Evolutionary conservation across 352 stramenopile genomes (phyloP).

Genomic region (Peronospora farinosa): DNA sequence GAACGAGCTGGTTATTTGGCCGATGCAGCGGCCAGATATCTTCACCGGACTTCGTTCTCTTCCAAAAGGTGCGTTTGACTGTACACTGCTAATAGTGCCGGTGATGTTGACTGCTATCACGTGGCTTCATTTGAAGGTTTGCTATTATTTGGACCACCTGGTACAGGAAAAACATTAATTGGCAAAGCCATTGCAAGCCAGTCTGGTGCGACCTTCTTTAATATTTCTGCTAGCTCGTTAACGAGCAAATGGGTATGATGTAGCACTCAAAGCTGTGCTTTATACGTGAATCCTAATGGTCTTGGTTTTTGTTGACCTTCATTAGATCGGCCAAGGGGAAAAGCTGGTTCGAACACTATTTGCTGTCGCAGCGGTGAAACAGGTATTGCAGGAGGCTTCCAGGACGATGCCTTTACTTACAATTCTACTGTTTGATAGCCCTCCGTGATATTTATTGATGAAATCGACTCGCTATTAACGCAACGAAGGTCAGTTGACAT

Average conservation of each 20-base stretch:
- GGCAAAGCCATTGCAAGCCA: constrained; percentile 98
- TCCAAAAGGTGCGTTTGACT: constrained; percentile 64
- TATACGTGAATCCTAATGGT: neutral
- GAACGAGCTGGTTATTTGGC: constrained; percentile 97
- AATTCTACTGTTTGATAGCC: constrained; percentile 48
- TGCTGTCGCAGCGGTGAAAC: constrained; percentile 89
- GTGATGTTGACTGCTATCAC: neutral
- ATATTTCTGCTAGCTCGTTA: constrained; percentile 96
- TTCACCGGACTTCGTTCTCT: constrained; percentile 93
- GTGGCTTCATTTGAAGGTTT: constrained; percentile 50
- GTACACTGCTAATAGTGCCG: neutral
- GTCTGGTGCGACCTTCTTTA: constrained; percentile 98
- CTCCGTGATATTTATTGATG: constrained; percentile 98
- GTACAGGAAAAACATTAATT: constrained; percentile 97
- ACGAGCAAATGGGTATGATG: constrained; percentile 95
- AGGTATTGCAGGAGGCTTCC: constrained; percentile 32
- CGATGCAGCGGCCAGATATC: constrained; percentile 95
- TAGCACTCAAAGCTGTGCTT: neutral
- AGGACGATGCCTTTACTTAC: neutral
- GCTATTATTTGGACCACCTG: constrained; percentile 92
- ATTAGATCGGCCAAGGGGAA: constrained; percentile 96
- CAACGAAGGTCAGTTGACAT: constrained; percentile 73
- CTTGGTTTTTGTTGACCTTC: neutral
- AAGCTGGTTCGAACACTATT: constrained; percentile 97
- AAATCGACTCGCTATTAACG: constrained; percentile 98